Evolutionary conservation across 2,329 filamentous ascomycete genomes (phyloP).

Genomic region (Nemania sp.): DNA sequence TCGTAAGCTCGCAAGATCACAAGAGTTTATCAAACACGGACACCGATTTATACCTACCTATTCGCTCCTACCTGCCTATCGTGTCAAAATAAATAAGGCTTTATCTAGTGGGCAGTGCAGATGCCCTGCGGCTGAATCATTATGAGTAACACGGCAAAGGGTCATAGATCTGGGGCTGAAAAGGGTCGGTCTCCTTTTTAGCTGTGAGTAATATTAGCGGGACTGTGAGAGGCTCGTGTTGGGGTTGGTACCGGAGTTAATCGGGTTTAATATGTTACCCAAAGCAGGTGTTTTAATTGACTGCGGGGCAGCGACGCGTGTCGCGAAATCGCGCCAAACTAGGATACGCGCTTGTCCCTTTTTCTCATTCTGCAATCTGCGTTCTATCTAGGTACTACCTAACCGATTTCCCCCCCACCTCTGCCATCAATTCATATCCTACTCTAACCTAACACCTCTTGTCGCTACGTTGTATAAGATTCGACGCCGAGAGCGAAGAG

Average conservation of each 20-base stretch:
- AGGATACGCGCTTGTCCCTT: conserved; percentile 31
- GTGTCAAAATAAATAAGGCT: background rate
- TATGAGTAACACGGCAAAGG: conserved; percentile 30
- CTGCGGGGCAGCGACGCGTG: conserved; percentile 24
- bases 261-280: conserved; percentile 21
- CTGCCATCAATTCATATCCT: conserved; percentile 2
- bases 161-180: conserved; percentile 15
- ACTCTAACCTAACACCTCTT: conserved; percentile 6
- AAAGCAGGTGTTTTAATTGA: conserved; percentile 39
- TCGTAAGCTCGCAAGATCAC: background rate
- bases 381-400: too few species aligned
- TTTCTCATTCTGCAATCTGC: conserved; percentile 18
- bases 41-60: conserved; percentile 5
- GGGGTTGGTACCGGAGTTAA: conserved; percentile 29
- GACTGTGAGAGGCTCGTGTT: background rate
- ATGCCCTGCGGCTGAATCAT: conserved; percentile 20
- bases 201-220: background rate
- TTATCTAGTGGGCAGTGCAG: background rate
- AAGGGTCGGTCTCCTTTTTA: too few species aligned
- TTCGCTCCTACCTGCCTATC: background rate
- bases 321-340: conserved; percentile 37
- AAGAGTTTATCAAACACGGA: background rate
- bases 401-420: conserved; percentile 2
- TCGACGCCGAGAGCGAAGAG: conserved; percentile 10
- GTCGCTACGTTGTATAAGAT: conserved; percentile 6